phyloP scores from a whole-genome alignment of 164 flowering plant genomes.

The Brasenia schreberi region DNA sequence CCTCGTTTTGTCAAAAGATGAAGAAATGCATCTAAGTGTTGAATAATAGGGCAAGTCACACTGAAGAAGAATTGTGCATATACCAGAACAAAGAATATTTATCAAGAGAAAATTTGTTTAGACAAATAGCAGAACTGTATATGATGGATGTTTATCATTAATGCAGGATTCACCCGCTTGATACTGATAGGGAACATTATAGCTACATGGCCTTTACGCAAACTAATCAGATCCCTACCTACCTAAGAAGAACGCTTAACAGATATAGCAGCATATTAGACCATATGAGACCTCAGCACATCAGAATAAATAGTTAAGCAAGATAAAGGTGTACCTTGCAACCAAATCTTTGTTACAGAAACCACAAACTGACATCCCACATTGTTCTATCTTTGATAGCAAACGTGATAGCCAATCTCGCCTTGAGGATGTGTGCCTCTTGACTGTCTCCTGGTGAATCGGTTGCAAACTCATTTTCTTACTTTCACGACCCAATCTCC shows the following conservation, averaged over 20 bases:
- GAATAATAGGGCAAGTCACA: too few relatives aligned
- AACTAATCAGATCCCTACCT: too few relatives aligned
- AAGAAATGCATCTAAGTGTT: too few relatives aligned
- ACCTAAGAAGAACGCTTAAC: too few relatives aligned
- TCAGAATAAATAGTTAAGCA: not conserved
- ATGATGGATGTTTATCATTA: too few relatives aligned
- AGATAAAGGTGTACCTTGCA: constrained; percentile 36
- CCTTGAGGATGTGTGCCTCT: constrained; percentile 18
- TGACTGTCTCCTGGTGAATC: constrained; percentile 14
- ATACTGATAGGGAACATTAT: too few relatives aligned
- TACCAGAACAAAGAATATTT: not conserved
- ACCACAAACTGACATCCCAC: constrained; percentile 54
- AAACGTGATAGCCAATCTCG: constrained; percentile 47
- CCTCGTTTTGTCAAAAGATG: too few relatives aligned
- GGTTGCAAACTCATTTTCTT: constrained; percentile 21
- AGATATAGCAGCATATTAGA: too few relatives aligned
- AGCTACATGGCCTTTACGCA: too few relatives aligned
- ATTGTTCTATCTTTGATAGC: constrained; percentile 44
- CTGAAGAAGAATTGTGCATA: not conserved
- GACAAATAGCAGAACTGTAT: too few relatives aligned
- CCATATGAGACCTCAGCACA: not conserved
- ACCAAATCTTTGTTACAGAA: constrained; percentile 74
- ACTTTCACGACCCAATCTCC: constrained; percentile 36
- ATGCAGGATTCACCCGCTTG: too few relatives aligned
- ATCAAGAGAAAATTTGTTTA: not conserved